Evolutionary conservation across 1,139 yeast genomes (phyloP).

Genomic region (Debaryomyces sp.): DNA sequence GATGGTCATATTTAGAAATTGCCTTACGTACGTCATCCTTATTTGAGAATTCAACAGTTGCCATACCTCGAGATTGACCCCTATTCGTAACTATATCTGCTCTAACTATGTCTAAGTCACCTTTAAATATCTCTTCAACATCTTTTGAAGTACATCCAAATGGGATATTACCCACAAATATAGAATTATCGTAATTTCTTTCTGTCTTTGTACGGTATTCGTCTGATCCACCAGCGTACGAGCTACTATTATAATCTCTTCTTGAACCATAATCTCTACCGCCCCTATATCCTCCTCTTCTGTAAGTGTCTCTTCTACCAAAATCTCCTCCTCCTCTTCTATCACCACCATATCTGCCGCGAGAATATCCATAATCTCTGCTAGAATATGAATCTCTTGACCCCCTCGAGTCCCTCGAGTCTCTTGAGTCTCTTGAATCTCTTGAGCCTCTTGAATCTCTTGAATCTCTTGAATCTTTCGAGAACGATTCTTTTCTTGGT

Average conservation of each 20-base stretch:
- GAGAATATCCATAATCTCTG: constrained; percentile 25
- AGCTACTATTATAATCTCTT: constrained; percentile 23
- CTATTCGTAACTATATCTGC: constrained; percentile 86
- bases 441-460: constrained; percentile 9
- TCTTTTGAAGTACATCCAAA: constrained; percentile 63
- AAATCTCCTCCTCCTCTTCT: constrained; percentile 23
- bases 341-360: constrained; percentile 23
- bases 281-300: constrained; percentile 26
- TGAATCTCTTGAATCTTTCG: constrained; percentile 1
- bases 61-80: constrained; percentile 90
- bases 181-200: constrained; percentile 68
- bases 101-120: constrained; percentile 72
- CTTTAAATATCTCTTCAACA: constrained; percentile 58
- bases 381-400: constrained; percentile 22
- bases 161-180: constrained; percentile 76
- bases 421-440: constrained; percentile 3
- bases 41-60: constrained; percentile 82
- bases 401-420: constrained; percentile 11
- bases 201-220: constrained; percentile 48
- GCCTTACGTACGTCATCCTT: constrained; percentile 75
- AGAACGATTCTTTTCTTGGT: constrained; percentile 14
- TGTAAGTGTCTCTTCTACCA: constrained; percentile 28
- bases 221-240: constrained; percentile 27
- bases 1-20: constrained; percentile 69
- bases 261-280: constrained; percentile 25